A percentile compares a stretch with the other conserved stretches of the same genome.
Conservation (phyloP, 2,329 filamentous ascomycete species). For the Xylariaceae sp. region DNA sequence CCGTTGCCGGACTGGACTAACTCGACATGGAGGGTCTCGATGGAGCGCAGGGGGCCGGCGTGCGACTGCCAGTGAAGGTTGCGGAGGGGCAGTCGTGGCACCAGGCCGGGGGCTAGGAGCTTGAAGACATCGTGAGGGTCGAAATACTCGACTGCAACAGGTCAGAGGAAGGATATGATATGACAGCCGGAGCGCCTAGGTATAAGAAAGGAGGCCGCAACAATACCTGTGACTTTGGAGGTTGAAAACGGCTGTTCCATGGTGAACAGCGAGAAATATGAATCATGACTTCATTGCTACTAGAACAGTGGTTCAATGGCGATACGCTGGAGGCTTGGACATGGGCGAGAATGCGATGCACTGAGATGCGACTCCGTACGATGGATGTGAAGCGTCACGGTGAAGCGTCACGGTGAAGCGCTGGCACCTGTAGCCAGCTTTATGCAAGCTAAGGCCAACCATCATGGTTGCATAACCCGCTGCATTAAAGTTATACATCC, state of each 20-base stretch:
- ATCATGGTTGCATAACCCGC: too few species aligned
- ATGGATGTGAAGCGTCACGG: too few species aligned
- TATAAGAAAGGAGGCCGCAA: constrained; percentile 19
- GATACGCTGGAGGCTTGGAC: neutral
- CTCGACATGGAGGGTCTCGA: constrained; percentile 87
- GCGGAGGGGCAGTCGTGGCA: constrained; percentile 74
- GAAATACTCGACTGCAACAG: constrained; percentile 77
- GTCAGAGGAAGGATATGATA: constrained; percentile 18
- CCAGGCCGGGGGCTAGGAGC: constrained; percentile 71
- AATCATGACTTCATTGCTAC: constrained; percentile 33
- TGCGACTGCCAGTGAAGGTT: constrained; percentile 98
- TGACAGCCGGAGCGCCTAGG: neutral
- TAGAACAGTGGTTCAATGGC: neutral
- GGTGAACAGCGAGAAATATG: constrained; percentile 36
- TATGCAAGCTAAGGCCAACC: too few species aligned
- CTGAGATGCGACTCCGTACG: neutral
- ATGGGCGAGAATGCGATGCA: neutral
- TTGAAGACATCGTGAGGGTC: constrained; percentile 88
- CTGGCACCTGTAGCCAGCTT: too few species aligned
- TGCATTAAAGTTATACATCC: too few species aligned
- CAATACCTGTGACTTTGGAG: constrained; percentile 70
- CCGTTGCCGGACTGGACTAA: constrained; percentile 61
- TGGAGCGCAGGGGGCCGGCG: constrained; percentile 83
- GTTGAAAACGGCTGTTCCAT: constrained; percentile 67
- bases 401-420: too few species aligned